A percentile compares a stretch with the other conserved stretches of the same genome.
Evolutionary conservation across 139 green algal genomes (phyloP).

Genomic region (Nannochloris sp.): DNA sequence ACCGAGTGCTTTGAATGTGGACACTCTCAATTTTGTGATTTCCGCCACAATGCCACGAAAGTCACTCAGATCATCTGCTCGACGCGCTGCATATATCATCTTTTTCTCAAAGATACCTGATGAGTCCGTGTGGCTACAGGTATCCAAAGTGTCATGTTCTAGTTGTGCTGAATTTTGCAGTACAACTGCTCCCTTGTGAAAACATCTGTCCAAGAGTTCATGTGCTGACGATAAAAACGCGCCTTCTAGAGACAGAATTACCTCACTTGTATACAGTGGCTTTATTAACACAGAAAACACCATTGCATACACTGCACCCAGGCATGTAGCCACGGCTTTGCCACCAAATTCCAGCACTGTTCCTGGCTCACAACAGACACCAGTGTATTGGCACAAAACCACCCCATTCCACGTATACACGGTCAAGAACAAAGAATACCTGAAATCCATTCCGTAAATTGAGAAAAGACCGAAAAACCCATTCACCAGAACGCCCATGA

Average conservation of each 20-base stretch:
- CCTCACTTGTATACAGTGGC: constrained; percentile 4
- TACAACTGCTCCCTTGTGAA: neutral
- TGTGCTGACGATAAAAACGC: neutral
- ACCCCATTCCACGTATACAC: constrained; percentile 16
- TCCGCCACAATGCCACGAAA: neutral
- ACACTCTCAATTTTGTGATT: neutral
- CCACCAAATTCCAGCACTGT: neutral
- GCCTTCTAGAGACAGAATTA: neutral
- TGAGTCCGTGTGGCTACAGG: too few species aligned
- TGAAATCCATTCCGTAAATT: neutral
- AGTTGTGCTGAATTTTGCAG: neutral
- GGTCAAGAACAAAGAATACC: constrained; percentile 19
- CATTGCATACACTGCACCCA: constrained; percentile 11
- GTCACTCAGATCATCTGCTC: neutral
- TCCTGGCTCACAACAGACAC: constrained; percentile 10
- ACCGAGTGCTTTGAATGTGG: neutral
- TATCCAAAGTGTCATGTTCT: neutral
- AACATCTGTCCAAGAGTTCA: neutral
- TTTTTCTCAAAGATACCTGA: too few species aligned
- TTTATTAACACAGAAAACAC: neutral
- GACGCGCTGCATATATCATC: neutral
- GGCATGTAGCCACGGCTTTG: constrained; percentile 11
- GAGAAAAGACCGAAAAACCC: constrained; percentile 9
- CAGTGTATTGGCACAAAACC: constrained; percentile 17
- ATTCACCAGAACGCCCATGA: neutral